phyloP scores from a whole-genome alignment of 805 yeast species.

The Ogataea kodamae region DNA sequence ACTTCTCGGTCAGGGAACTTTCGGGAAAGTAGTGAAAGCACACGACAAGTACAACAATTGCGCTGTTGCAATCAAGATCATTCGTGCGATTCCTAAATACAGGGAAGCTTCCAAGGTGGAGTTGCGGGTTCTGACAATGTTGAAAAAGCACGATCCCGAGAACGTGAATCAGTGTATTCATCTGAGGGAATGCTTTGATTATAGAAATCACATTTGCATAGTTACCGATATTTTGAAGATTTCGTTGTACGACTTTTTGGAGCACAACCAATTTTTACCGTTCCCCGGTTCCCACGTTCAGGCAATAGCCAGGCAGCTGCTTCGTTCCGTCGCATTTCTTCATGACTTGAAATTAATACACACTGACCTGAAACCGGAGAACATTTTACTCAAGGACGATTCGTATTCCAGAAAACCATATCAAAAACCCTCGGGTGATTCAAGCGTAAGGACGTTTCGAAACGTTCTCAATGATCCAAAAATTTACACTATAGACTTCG shows the following conservation, averaged over 20 bases:
- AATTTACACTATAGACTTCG: constrained; percentile 91
- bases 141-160: constrained; percentile 66
- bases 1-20: constrained; percentile 87
- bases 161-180: constrained; percentile 78
- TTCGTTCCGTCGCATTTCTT: constrained; percentile 80
- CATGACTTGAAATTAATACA: constrained; percentile 90
- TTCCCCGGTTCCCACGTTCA: constrained; percentile 94
- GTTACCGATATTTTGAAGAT: constrained; percentile 85
- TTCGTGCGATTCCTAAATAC: constrained; percentile 87
- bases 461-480: constrained; percentile 69
- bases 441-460: constrained; percentile 13
- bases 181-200: constrained; percentile 86
- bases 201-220: constrained; percentile 87
- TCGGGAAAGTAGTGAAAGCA: constrained; percentile 87
- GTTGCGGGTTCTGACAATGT: constrained; percentile 71
- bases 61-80: constrained; percentile 86
- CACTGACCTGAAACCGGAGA: constrained; percentile 96
- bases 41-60: constrained; percentile 57
- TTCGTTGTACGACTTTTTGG: constrained; percentile 86
- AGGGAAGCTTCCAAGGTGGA: constrained; percentile 95
- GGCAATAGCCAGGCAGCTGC: constrained; percentile 78
- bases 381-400: constrained; percentile 66
- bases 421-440: constrained; percentile 23
- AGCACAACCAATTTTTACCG: constrained; percentile 76
- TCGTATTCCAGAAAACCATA: constrained; percentile 39